Evolutionary conservation across 2,329 filamentous ascomycete genomes (phyloP).

Genomic region (Talaromyces sp.): DNA sequence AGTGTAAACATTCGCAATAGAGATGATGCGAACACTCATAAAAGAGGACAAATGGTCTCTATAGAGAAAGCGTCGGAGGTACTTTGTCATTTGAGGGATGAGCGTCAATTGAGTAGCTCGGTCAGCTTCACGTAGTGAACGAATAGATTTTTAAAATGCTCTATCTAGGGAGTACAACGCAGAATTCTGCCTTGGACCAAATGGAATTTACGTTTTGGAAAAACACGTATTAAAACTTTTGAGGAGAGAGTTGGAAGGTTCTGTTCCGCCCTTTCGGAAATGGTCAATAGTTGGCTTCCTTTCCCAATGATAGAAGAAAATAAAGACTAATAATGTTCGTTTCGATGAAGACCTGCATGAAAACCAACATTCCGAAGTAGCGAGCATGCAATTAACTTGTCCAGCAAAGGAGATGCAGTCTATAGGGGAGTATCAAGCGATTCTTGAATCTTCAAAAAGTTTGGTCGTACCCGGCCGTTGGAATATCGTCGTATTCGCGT

Average conservation of each 20-base stretch:
- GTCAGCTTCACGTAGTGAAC: not conserved
- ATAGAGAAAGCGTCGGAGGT: not conserved
- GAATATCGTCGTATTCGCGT: conserved; percentile 2
- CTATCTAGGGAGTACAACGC: not conserved
- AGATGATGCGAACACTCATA: not conserved
- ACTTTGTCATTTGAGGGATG: not conserved
- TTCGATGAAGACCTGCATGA: too few species aligned
- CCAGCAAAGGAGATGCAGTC: too few species aligned
- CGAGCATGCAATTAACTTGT: too few species aligned
- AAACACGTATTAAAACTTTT: too few species aligned
- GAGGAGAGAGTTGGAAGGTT: too few species aligned
- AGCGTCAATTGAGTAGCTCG: not conserved
- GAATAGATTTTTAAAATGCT: not conserved
- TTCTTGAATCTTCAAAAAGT: not conserved
- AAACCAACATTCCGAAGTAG: too few species aligned
- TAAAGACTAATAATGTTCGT: too few species aligned
- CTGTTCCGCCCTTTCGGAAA: too few species aligned
- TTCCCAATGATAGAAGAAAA: too few species aligned
- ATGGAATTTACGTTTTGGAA: too few species aligned
- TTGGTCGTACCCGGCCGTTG: not conserved
- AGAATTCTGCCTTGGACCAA: not conserved
- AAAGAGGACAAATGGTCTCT: not conserved
- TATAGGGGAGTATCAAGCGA: not conserved
- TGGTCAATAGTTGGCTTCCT: too few species aligned
- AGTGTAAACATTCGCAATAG: conserved; percentile 23